Evolutionary conservation across 768 basidiomycete species (phyloP), one percentile per base, ranked within the genome.

Genomic region (Tylopilus rubrobrunneus): DNA sequence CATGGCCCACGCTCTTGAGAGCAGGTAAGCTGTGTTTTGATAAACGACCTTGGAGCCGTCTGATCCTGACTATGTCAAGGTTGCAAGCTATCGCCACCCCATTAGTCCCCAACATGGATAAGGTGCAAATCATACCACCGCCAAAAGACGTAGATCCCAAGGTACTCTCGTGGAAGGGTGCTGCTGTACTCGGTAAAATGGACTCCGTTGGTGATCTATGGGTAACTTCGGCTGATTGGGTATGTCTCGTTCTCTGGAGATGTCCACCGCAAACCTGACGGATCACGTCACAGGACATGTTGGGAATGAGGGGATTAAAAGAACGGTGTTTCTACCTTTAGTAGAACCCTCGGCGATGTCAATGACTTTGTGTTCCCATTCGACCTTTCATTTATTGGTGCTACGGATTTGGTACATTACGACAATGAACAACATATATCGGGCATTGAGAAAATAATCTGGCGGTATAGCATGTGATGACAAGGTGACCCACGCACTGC

Each of bases 161-260:
- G 25, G 85, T 92, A 36, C 79, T 98, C 31, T 85, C 85, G 15
- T 99, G 97, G 97, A 98, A 98, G 69, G 97, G 97, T 10, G 92
- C 87, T 7, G 83, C 87, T 8, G 92, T 95, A 12, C 81, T 98
- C 40, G 90, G 87, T 27, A 91, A 92, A 71, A 88, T 98, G 82
- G 97, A 99, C 48, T 84, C 85, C 3, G 83, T 89, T 43, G 79
- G 82, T 29, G 97, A 99, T 59, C 72, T 98, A 52, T 98, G 96
- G 96, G 76, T 98, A 27, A 82, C 90, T 7, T 73, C 76, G 52
- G 75, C 83, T 34, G 97, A 99, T 67, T 99, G 94, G 91, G 91
- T 92, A 69, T 46, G 79, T 71, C 19, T 37, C 48, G 15, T 52
- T 51, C 15, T 45, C 41, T 50, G 11, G 25, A 36, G 31, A 42